Base-by-base conservation (phyloP, 2,329 filamentous ascomycete genomes). In the Diaporthe ilicicola region DNA sequence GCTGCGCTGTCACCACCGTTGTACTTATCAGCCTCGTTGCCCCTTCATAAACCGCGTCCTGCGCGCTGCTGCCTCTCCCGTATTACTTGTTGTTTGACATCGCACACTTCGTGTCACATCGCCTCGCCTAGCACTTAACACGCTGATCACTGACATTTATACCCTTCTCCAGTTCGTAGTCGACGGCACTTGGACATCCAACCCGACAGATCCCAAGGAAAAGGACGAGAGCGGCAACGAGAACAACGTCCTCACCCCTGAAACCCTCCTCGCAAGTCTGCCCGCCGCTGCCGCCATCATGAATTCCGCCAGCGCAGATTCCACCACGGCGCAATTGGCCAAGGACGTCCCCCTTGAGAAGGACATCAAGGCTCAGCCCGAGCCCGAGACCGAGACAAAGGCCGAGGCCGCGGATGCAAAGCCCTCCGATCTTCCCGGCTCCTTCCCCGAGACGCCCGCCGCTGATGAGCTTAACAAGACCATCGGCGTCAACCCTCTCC, bases 231-330 rank as follows among this genome's bases (percentile, higher is more conserved):
- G 91, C 78, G 92, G 93, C 78, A 97, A 95, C 87, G 86, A 94
- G 77, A 98, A 98, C 88, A 98, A 98, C 89, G 90, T 98, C 74
- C 88, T 99, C 70, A 88, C 89, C 50, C 90, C 92, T 70, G 89
- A 94, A 74, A 88, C 94, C 78, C 92, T 97, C 67, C 76, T 81
- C 72, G 81, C 81, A 75, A 81, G 79, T 61, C 82, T 84, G 65
- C 79, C 86, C 70, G 83, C 85, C 54, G 83, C 87, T 70, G 82
- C 78, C 64, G 82, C 83, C 70, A 86, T 87, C 71, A 87, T 92
- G 79, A 92, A 88, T 74, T 90, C 89, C 50, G 91, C 88, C 59
- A 87, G 89, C n/a, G 91, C 93, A 68, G 86, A 88, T 72, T 90
- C 92, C 42, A 92, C 92, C 61, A 94, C 93, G 46, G 90, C 91